A percentile compares a stretch with the other conserved stretches of the same genome.
These are phyloP conservation scores for Suillus subalutaceus DNA, from an alignment of 768 basidiomycete genomes.

Conservation along the genomic window DNA sequence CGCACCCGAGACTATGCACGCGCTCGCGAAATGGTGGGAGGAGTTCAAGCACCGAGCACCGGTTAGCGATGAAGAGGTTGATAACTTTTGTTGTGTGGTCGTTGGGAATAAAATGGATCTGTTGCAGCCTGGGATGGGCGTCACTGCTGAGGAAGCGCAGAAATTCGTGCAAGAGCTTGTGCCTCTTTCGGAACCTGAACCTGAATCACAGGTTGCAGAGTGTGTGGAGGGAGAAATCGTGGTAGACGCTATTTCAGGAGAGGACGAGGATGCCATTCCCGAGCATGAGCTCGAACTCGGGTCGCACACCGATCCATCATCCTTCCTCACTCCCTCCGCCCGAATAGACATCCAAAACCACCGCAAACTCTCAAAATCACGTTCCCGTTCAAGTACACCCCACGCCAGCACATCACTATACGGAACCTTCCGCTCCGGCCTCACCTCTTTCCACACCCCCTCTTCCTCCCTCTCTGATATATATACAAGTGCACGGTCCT, in stretches of 20 bases:
- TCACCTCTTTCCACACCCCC: conserved; percentile 77
- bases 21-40: conserved; percentile 75
- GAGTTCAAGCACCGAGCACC: conserved; percentile 74
- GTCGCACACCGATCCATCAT: conserved; percentile 22
- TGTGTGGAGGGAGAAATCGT: conserved; percentile 16
- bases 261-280: conserved; percentile 16
- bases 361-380: conserved; percentile 42
- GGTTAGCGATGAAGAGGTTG: conserved; percentile 60
- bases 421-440: conserved; percentile 46
- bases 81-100: conserved; percentile 71
- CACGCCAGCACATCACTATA: conserved; percentile 51
- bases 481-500: conserved; percentile 63
- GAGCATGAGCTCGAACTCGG: conserved; percentile 17
- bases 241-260: conserved; percentile 15
- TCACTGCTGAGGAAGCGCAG: conserved; percentile 48
- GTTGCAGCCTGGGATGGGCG: conserved; percentile 25
- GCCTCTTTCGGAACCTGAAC: conserved; percentile 35
- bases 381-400: conserved; percentile 48
- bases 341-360: conserved; percentile 30
- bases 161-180: conserved; percentile 61
- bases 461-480: conserved; percentile 72
- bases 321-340: not conserved
- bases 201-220: conserved; percentile 14
- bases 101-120: conserved; percentile 82
- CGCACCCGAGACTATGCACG: conserved; percentile 57